A percentile compares a stretch with the other conserved stretches of the same genome.
These are phyloP conservation scores for Plasmodium vinckei DNA, from an alignment of 169 alveolate genomes.

Conservation along the genomic window DNA sequence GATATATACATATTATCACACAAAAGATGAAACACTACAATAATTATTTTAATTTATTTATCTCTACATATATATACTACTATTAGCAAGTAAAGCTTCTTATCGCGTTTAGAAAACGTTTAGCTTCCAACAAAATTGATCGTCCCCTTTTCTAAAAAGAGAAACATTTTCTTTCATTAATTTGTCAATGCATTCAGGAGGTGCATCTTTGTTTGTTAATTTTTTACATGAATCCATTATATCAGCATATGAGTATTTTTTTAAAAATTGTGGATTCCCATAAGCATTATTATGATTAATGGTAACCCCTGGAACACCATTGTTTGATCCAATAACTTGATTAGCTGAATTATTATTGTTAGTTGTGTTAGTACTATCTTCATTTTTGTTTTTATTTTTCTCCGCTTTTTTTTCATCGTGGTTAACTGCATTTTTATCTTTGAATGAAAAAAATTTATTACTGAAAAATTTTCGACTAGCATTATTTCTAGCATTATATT, in stretches of 20 bases:
- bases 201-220: constrained; percentile 53
- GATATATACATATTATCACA: too few relatives aligned
- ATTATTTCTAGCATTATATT: background rate
- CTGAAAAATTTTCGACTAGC: constrained; percentile 3
- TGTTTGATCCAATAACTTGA: too few relatives aligned
- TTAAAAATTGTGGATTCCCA: constrained; percentile 34
- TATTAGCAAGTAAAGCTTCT: too few relatives aligned
- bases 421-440: constrained; percentile 21
- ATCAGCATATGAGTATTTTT: constrained; percentile 71
- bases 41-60: too few relatives aligned
- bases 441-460: constrained; percentile 6
- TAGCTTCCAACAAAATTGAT: constrained; percentile 69
- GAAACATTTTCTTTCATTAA: constrained; percentile 74
- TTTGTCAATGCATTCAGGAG: constrained; percentile 75
- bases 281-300: constrained; percentile 1
- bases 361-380: constrained; percentile 13
- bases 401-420: constrained; percentile 25
- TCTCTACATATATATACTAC: background rate
- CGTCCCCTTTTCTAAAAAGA: constrained; percentile 74
- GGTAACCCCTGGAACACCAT: too few relatives aligned
- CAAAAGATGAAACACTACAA: too few relatives aligned
- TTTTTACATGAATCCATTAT: constrained; percentile 75
- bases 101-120: constrained; percentile 25
- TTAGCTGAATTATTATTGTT: background rate
- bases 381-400: constrained; percentile 31